Conservation (phyloP, 352 stramenopile genomes). For the Globisporangium rhizosaccharum region DNA sequence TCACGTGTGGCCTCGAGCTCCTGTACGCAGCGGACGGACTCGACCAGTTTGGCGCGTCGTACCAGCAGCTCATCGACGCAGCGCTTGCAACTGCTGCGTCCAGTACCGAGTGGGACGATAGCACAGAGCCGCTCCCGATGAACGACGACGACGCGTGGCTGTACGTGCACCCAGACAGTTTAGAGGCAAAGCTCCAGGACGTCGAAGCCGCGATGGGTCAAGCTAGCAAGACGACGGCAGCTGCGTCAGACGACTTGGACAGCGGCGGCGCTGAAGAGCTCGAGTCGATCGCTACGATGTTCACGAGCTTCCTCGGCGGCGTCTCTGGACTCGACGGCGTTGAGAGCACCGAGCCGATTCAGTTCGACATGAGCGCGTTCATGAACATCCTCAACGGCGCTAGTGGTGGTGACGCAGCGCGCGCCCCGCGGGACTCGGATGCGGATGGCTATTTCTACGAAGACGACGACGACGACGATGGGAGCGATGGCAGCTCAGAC, state of each 20-base stretch:
- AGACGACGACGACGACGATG: slow-evolving; percentile 21
- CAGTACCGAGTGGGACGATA: background rate
- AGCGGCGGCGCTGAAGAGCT: slow-evolving; percentile 51
- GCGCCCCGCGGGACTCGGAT: slow-evolving; percentile 10
- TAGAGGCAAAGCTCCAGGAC: slow-evolving; percentile 59
- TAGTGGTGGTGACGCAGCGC: slow-evolving; percentile 5
- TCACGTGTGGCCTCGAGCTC: slow-evolving; percentile 71
- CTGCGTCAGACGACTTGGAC: slow-evolving; percentile 5
- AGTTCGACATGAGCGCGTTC: slow-evolving; percentile 67
- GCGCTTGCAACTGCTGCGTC: slow-evolving; percentile 4
- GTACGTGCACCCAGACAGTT: slow-evolving; percentile 63
- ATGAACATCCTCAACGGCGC: slow-evolving; percentile 54
- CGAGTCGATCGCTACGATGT: slow-evolving; percentile 67
- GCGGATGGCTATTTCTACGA: slow-evolving; percentile 11
- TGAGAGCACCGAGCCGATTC: slow-evolving; percentile 39
- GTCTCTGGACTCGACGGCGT: slow-evolving; percentile 68
- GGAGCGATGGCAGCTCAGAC: slow-evolving; percentile 19
- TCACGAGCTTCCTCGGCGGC: slow-evolving; percentile 64
- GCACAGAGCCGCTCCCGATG: slow-evolving; percentile 12
- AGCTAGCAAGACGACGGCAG: slow-evolving; percentile 6
- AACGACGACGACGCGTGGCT: slow-evolving; percentile 81
- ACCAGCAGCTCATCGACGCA: slow-evolving; percentile 35
- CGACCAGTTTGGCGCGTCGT: slow-evolving; percentile 42
- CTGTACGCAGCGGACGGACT: slow-evolving; percentile 37
- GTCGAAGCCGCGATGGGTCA: slow-evolving; percentile 8